Base-by-base conservation (phyloP, 345 rosid species). In the Citrus hindsii region DNA sequence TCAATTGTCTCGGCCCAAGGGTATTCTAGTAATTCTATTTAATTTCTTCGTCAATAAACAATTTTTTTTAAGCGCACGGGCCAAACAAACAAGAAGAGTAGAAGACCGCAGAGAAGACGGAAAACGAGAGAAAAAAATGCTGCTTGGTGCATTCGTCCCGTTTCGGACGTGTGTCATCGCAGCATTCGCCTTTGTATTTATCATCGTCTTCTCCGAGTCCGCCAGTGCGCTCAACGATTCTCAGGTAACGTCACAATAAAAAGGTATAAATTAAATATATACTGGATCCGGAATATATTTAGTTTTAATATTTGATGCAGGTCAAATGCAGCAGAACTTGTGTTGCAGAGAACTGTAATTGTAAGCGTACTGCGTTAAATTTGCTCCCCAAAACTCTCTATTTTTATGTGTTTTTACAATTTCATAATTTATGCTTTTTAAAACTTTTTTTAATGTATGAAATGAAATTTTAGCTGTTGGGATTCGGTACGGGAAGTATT, bases 401-500 rank as follows among this genome's bases (percentile, higher is more conserved):
- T 56, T 42, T 1, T 22, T 65, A 25, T 70, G 25, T 64, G 1
- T 24, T 25, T 70, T 33, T 24, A 62, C 28, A 21, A 62, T 69
- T 21, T 46, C 3, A 37, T 61, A 51, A 18, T 70, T 9, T 32
- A 25, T 28, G 16, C 58, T 27, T 32, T 35, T 38, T 19, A n/a
- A n/a, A 35, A 35, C 37, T 6, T 35, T 35, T 35, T 35, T 6
- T 5, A 35, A 35, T 35, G 37, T 35, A 1, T 35, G 69, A 74
- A 70, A 63, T 80, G 56, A 72, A 67, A 40, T 76, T 56, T 65
- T 19, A 92, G 94, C 89, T 33, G 74, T 89, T 35, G 92, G 92
- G 62, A 91, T 95, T 73, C 87, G 94, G n/a, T 95, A 95, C 81
- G 97, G 99, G 66, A 93, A 93, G 83, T 95, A 92, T 78, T 95